Evolutionary conservation across 1,139 yeast genomes (phyloP), one percentile per base, ranked within the genome.

Genomic region (Debaryomycetaceae sp.): DNA sequence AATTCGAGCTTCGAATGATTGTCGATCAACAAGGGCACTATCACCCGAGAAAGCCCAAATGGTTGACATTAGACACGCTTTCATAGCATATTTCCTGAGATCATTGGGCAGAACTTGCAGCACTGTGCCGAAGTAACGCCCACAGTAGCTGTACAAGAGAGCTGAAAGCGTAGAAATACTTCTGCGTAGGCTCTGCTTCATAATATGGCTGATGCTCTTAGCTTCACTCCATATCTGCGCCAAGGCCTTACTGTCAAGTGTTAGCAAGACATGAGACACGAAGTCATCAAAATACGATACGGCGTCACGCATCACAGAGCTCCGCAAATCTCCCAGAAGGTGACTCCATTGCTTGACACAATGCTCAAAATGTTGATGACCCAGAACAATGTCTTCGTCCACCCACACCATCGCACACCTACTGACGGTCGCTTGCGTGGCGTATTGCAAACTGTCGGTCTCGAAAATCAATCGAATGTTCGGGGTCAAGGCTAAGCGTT

Each of bases 381-480:
- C 39, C 4, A 49, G 33, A 3, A 48, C 43, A 20, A 56, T 30
- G 2, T 44, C 37, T 5, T 35, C 28, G 27, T 75, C 77, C 40
- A 83, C 61, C 79, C 87, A 81, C 2, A 87, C 62, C 73, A 90
- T 77, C 6, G 95, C 95, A 60, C 97, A 87, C 51, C 98, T 69
- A 51, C 92, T 82, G 18, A 90, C 71, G 0, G 97, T 90, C 0
- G 97, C 98, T 0, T 85, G 85, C 0, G 97, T 90, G 0, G 95
- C 80, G 41, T 68, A 60, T 5, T 55, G 50, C 34, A 90, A 55
- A 26, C 56, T 62, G 30, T 78, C 82, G 4, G 81, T 85, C 45
- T 90, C 98, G 54, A 90, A 86, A 0, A 86, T 41, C 15, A 90
- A 50, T 20, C 73, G 62, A 2, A 83, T 68, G 41, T 77, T 78